phyloP scores from a whole-genome alignment of 768 basidiomycete species.

The Mycena kentingensis region DNA sequence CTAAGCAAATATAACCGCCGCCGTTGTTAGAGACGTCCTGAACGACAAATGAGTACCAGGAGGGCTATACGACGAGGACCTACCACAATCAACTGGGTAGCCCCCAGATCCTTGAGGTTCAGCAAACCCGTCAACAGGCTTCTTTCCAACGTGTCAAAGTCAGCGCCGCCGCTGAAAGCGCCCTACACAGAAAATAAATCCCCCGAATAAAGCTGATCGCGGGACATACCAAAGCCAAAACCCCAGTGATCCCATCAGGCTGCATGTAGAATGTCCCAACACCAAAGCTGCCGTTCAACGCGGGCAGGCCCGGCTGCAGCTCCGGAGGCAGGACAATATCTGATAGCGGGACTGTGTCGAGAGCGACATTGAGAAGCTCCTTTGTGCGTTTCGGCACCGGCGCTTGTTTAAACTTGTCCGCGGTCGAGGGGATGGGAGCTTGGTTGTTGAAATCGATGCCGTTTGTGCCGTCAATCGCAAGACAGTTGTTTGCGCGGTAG shows the following conservation, averaged over 20 bases:
- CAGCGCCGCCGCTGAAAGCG: constrained; percentile 53
- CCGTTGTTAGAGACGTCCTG: constrained; percentile 46
- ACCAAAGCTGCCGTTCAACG: constrained; percentile 47
- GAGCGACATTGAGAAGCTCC: constrained; percentile 49
- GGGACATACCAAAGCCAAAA: constrained; percentile 18
- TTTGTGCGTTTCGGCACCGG: constrained; percentile 36
- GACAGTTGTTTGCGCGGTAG: constrained; percentile 55
- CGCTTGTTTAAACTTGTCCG: constrained; percentile 41
- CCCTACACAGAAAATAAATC: constrained; percentile 36
- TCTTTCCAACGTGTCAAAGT: constrained; percentile 42
- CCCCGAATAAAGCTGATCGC: too few relatives aligned
- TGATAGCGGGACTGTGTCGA: constrained; percentile 47
- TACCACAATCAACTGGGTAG: constrained; percentile 56
- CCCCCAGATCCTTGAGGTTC: constrained; percentile 48
- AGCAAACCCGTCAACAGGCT: constrained; percentile 50
- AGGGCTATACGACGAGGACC: too few relatives aligned
- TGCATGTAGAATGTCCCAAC: constrained; percentile 58
- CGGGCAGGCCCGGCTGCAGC: constrained; percentile 40
- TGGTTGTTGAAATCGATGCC: constrained; percentile 40
- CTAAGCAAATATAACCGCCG: constrained; percentile 61
- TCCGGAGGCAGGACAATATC: constrained; percentile 44
- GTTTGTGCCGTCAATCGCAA: constrained; percentile 51
- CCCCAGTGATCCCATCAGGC: constrained; percentile 51
- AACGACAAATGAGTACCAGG: too few relatives aligned
- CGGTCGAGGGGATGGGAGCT: constrained; percentile 15